Conservation (phyloP, 495 filamentous ascomycete genomes). For the Lepraria neglecta region DNA sequence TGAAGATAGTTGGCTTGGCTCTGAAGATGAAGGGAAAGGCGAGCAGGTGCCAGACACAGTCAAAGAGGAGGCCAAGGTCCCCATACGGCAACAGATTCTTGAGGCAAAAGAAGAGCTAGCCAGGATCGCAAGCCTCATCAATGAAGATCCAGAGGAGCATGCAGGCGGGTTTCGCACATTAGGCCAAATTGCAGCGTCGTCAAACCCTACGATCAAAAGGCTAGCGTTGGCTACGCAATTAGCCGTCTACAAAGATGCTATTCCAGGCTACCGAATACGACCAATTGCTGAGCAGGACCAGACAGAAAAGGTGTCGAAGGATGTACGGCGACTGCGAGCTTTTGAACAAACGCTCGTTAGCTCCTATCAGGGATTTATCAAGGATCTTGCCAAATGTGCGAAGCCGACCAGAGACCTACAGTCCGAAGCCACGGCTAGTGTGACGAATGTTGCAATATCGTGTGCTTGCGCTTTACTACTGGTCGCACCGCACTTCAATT, state of each 20-base stretch:
- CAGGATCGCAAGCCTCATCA: slow-evolving; percentile 68
- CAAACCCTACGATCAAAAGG: slow-evolving; percentile 69
- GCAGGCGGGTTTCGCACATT: slow-evolving; percentile 68
- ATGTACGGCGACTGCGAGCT: slow-evolving; percentile 68
- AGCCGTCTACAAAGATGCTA: slow-evolving; percentile 90
- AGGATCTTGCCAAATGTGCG: slow-evolving; percentile 58
- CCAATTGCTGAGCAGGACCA: slow-evolving; percentile 66
- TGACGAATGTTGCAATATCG: slow-evolving; percentile 69
- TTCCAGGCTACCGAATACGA: slow-evolving; percentile 91
- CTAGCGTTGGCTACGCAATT: slow-evolving; percentile 77
- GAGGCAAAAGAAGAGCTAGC: slow-evolving; percentile 91
- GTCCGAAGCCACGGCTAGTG: slow-evolving; percentile 33
- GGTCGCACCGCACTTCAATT: slow-evolving; percentile 92
- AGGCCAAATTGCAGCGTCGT: slow-evolving; percentile 61
- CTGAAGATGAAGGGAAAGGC: slow-evolving; percentile 38
- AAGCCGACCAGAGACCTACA: slow-evolving; percentile 39
- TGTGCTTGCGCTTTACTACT: slow-evolving; percentile 76
- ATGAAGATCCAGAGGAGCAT: slow-evolving; percentile 91
- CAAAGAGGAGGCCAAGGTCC: slow-evolving; percentile 55
- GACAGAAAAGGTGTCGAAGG: slow-evolving; percentile 78
- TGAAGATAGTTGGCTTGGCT: slow-evolving; percentile 47
- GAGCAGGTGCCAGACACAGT: slow-evolving; percentile 34
- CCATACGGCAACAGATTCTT: slow-evolving; percentile 68
- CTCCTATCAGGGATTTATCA: slow-evolving; percentile 77
- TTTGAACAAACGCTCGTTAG: slow-evolving; percentile 80